Evolutionary conservation across 805 yeast species (phyloP).

Genomic region (Priceomyces castillae): DNA sequence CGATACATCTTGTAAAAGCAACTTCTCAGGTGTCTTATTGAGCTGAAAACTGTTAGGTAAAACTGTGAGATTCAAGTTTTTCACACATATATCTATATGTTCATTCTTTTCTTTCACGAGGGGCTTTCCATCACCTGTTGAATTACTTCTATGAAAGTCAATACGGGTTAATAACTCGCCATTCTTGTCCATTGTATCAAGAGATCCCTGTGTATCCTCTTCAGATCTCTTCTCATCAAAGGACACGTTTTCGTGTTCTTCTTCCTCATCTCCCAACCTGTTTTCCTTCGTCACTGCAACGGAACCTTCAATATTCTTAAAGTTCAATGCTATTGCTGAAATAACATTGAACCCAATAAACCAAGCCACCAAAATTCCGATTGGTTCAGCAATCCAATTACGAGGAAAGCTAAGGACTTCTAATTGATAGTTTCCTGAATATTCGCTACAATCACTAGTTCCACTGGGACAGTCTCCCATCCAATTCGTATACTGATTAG

Average conservation of each 20-base stretch:
- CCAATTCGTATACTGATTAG: conserved; percentile 65
- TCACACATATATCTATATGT: conserved; percentile 15
- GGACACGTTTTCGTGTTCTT: conserved; percentile 9
- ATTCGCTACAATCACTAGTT: conserved; percentile 33
- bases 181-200: background rate
- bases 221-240: conserved; percentile 11
- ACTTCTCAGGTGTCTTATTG: background rate
- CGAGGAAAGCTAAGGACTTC: conserved; percentile 56
- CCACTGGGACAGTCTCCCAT: conserved; percentile 52
- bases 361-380: conserved; percentile 59
- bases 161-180: background rate
- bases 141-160: background rate
- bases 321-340: conserved; percentile 47
- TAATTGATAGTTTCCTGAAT: conserved; percentile 55
- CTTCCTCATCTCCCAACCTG: conserved; percentile 29
- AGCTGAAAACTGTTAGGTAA: conserved; percentile 30
- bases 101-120: conserved; percentile 6
- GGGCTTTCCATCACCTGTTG: background rate
- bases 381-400: conserved; percentile 66
- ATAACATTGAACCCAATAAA: conserved; percentile 49
- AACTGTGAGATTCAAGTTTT: conserved; percentile 44
- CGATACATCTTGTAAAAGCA: conserved; percentile 23
- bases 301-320: conserved; percentile 50
- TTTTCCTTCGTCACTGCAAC: conserved; percentile 43
- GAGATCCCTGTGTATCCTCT: background rate